phyloP scores from a whole-genome alignment of 768 basidiomycete genomes.

The Auricularia sp. region DNA sequence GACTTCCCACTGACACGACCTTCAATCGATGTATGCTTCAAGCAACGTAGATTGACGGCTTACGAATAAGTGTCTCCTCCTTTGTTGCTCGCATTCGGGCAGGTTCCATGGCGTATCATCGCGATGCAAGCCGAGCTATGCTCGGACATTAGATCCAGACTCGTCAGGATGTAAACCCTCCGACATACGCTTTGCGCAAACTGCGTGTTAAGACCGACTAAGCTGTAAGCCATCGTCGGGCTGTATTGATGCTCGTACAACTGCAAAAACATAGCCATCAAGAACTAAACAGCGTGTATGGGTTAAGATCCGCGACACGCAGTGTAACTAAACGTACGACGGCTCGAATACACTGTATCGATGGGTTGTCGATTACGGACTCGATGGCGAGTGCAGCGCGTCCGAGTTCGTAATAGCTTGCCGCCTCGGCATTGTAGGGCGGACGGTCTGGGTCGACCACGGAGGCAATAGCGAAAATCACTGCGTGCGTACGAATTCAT shows the following conservation, averaged over 20 bases:
- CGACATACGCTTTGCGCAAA: background rate
- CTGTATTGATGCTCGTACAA: background rate
- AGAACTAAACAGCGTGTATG: background rate
- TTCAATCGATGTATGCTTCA: too few species aligned
- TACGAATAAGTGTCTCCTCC: background rate
- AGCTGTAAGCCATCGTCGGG: background rate
- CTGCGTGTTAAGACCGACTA: background rate
- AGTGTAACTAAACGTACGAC: background rate
- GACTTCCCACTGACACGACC: background rate
- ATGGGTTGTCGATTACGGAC: background rate
- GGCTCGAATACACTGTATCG: background rate
- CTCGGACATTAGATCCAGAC: background rate
- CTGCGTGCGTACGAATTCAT: conserved; percentile 36
- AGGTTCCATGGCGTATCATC: background rate
- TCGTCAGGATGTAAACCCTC: background rate
- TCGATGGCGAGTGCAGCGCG: background rate
- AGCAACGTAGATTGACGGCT: background rate
- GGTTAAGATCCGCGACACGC: background rate
- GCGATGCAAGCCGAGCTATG: background rate
- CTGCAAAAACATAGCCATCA: background rate
- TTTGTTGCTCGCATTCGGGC: background rate
- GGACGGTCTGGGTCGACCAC: background rate
- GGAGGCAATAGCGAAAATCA: background rate
- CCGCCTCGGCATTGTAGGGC: background rate
- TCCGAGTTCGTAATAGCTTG: background rate